Base-by-base conservation (phyloP, 768 basidiomycete genomes). In the Scleroderma citrinum region DNA sequence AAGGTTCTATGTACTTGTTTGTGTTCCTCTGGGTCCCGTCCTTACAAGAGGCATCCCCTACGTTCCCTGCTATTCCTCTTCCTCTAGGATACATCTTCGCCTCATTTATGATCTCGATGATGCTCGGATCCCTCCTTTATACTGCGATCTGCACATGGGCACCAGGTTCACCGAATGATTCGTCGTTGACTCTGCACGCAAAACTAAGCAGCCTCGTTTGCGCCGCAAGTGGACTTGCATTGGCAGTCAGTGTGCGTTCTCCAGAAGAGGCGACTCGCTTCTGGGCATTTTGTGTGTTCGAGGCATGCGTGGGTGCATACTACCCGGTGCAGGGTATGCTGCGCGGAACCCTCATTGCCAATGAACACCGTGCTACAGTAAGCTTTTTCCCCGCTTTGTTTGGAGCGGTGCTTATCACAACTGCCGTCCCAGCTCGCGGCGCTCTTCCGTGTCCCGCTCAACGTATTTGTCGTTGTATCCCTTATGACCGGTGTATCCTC, bases 1-100 rank as follows among this genome's bases (percentile, higher is more conserved):
- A 89, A 61, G 87, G 87, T 2, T 85, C 83, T 4, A 87, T 88
- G 86, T 88, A 89, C 65, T 76, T 88, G 52, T 89, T 88, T 65
- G 87, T 88, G 54, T 89, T 87, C 69, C 71, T 84, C 53, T 89
- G 87, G 87, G 87, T 89, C 0, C 86, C 87, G 1, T 75, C 80
- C 2, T 69, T 89, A 14, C 85, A 89, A 65, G 82, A 87, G 59
- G 69, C 69, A 19, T 73, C 81, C n/a, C 38, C 54, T 12, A 60
- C 62, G 16, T 65, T 59, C 51, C 58, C 70, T 10, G 52, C 65
- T 11, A 55, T 58, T 6, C 50, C 68, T 16, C 78, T 87, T 24
- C 87, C 87, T 0, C 72, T 89, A 7, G 87, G 87, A 2, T 85
- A 84, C 65, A 87, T 89, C 56, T 89, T 89, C 65, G 85, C 85